Base-by-base conservation (phyloP, 257 asterid species). In the Solanum dulcamara region DNA sequence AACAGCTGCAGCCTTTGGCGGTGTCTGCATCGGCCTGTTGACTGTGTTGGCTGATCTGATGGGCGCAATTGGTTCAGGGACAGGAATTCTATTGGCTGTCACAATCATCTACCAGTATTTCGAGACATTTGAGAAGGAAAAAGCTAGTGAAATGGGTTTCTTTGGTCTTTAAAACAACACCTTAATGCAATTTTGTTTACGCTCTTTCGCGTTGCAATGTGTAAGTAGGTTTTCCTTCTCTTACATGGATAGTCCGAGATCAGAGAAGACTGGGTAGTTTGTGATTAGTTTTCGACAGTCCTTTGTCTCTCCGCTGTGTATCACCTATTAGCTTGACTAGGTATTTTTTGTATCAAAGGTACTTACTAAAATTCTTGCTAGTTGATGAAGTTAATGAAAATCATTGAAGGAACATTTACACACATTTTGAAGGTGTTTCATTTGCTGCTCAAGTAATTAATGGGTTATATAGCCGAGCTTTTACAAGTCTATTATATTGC, bases 11-110 rank as follows among this genome's bases (percentile, higher is more conserved):
- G 98, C 98, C 10, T 95, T 95, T 55, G 98, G 98, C 10, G 98
- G 98, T 64, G 87, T 95, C 85, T 95, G 98, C 88, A 95, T 95
- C n/a, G 98, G 98, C 14, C 96, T 97, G 10, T 89, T 94, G 18
- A 95, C 98, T 0, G 98, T 95, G 40, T 84, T 95, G 91, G 98
- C 98, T 0, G 98, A 95, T 89, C 92, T 95, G 24, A 95, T 95
- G 98, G 98, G 98, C 0, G 98, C 98, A 33, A 95, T 95, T 46
- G 98, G 98, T 85, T 95, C 98, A 2, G 98, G 98, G 26, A 95
- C 98, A 0, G 98, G 98, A 37, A 95, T 95, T 87, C 87, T 95
- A 20, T 91, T 95, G 17, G 98, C 98, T 0, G 98, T 95, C 18
- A 94, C 98, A 4, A 95, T 95, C 89, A 95, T 95, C 57, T 95